Percentiles rank a stretch among this genome's conserved stretches.
phyloP scores from a whole-genome alignment of 768 basidiomycete genomes.

The Pulveroboletus ravenelii region DNA sequence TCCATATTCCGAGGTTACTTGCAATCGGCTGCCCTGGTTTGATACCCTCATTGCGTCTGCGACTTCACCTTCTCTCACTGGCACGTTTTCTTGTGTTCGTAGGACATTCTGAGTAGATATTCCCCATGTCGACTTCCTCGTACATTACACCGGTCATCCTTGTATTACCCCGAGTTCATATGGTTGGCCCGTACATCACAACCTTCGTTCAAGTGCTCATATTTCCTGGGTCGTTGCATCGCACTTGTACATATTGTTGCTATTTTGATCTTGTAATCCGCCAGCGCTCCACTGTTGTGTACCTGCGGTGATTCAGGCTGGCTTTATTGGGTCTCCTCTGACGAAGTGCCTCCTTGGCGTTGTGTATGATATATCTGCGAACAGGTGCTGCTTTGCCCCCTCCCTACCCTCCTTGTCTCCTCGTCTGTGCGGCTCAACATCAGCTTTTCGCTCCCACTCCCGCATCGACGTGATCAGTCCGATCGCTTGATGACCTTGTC shows the following conservation, averaged over 20 bases:
- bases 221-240: constrained; percentile 1
- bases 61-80: neutral
- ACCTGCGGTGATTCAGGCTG: neutral
- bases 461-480: constrained; percentile 3
- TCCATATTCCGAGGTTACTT: constrained; percentile 74
- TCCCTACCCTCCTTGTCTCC: neutral
- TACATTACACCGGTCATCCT: constrained; percentile 3
- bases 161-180: constrained; percentile 1
- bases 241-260: constrained; percentile 6
- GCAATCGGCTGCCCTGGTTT: constrained; percentile 67
- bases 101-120: neutral
- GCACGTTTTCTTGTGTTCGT: constrained; percentile 8
- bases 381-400: neutral
- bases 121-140: neutral
- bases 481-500: constrained; percentile 1
- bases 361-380: constrained; percentile 1
- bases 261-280: constrained; percentile 15
- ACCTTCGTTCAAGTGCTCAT: constrained; percentile 1
- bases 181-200: neutral
- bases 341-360: constrained; percentile 9
- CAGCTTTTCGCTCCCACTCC: neutral
- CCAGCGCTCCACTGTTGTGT: neutral
- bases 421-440: neutral
- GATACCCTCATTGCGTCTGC: constrained; percentile 13
- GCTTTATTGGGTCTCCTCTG: constrained; percentile 23